Conservation (phyloP, 768 basidiomycete species). For the Neoboletus magnificus region DNA sequence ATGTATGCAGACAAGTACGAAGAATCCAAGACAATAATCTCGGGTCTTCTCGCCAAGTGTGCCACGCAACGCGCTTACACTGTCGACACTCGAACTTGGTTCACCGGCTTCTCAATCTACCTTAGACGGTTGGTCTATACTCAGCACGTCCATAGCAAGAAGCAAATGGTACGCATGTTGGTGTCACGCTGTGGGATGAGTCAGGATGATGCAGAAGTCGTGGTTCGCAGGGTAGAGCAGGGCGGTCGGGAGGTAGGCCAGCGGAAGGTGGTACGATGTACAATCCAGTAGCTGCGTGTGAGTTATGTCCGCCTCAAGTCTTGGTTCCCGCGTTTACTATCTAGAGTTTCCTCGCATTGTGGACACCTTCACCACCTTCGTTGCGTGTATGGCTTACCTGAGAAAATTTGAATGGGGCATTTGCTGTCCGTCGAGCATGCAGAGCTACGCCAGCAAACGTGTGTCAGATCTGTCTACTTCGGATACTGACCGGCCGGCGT, state of each 20-base stretch:
- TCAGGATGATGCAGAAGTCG: conserved; percentile 17
- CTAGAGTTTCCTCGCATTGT: neutral
- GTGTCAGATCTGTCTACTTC: neutral
- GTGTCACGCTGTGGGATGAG: conserved; percentile 25
- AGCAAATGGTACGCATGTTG: conserved; percentile 27
- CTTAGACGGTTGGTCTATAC: conserved; percentile 22
- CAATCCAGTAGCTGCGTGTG: conserved; percentile 18
- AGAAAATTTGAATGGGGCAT: neutral
- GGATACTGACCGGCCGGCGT: neutral
- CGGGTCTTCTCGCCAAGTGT: conserved; percentile 23
- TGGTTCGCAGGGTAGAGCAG: conserved; percentile 18
- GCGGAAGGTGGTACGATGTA: conserved; percentile 9
- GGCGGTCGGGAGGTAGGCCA: neutral
- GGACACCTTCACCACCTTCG: neutral
- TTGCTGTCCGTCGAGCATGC: neutral
- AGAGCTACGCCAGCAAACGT: neutral
- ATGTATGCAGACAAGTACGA: conserved; percentile 35
- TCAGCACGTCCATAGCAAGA: conserved; percentile 19
- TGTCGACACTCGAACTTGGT: conserved; percentile 24
- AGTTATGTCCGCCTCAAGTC: neutral
- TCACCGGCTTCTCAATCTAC: conserved; percentile 23
- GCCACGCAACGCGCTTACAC: conserved; percentile 16
- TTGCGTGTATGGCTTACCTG: neutral
- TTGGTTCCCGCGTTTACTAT: conserved; percentile 1
- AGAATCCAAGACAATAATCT: conserved; percentile 31